Percentiles rank a stretch among this genome's conserved stretches.
Conservation (phyloP, 2,329 filamentous ascomycete species). For the Ascochyta koolunga region DNA sequence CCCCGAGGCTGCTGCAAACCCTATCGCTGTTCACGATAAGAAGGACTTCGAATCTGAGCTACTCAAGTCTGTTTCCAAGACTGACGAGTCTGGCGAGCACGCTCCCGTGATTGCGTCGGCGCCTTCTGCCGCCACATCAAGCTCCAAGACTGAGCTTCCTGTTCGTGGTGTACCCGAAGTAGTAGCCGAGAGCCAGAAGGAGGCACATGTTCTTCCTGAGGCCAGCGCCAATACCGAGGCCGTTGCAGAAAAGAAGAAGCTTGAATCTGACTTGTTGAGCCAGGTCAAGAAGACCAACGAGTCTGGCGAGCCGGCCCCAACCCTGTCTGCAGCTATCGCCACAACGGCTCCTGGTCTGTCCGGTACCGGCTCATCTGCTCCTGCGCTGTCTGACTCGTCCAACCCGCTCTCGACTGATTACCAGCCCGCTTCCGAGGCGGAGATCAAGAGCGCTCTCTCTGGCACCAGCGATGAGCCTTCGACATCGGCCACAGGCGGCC, state of each 20-base stretch:
- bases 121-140: constrained; percentile 19
- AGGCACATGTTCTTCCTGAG: constrained; percentile 67
- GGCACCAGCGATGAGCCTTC: constrained; percentile 20
- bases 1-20: constrained; percentile 69
- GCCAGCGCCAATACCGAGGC: constrained; percentile 68
- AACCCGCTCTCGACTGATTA: constrained; percentile 12
- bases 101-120: constrained; percentile 29
- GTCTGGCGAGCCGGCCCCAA: constrained; percentile 54
- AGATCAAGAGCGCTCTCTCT: constrained; percentile 8
- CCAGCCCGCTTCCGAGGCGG: constrained; percentile 6
- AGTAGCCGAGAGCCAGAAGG: constrained; percentile 74
- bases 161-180: constrained; percentile 58
- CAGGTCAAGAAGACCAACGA: constrained; percentile 58
- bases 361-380: constrained; percentile 1
- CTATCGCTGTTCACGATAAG: constrained; percentile 73
- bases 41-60: constrained; percentile 74
- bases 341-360: constrained; percentile 43
- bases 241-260: constrained; percentile 71
- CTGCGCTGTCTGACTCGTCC: constrained; percentile 7
- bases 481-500: constrained; percentile 16
- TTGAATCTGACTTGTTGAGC: constrained; percentile 74
- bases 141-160: constrained; percentile 32
- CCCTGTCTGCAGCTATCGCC: constrained; percentile 43
- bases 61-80: constrained; percentile 44
- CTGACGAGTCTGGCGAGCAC: constrained; percentile 49